phyloP scores from a whole-genome alignment of 2,329 filamentous ascomycete species.

The Sporothrix mexicana region DNA sequence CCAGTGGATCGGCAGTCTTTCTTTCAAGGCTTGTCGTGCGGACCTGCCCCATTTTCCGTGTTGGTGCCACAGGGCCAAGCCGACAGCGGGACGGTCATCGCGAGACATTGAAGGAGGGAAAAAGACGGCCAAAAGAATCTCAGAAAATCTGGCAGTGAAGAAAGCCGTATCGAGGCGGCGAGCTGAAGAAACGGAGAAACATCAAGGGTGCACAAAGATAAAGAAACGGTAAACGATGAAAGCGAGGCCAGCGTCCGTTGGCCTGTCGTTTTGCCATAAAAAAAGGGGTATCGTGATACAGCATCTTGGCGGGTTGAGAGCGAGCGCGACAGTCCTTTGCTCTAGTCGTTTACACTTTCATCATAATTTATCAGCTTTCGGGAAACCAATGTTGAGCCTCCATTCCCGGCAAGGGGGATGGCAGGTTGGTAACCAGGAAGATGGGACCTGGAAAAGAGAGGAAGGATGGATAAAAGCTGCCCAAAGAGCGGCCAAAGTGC shows the following conservation, averaged over 20 bases:
- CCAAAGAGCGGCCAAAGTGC: neutral
- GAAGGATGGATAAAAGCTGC: neutral
- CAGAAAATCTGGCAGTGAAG: neutral
- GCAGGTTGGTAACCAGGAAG: too few relatives aligned
- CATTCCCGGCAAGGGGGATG: neutral
- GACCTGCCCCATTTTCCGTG: neutral
- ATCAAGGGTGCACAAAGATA: neutral
- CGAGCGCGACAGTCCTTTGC: too few relatives aligned
- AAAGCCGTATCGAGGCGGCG: neutral
- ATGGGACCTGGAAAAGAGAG: too few relatives aligned
- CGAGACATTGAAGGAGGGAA: neutral
- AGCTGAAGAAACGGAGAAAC: slow-evolving; percentile 5
- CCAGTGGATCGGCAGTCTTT: neutral
- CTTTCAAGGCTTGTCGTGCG: neutral
- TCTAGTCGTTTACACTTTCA: too few relatives aligned
- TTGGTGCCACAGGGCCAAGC: neutral
- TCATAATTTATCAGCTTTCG: too few relatives aligned
- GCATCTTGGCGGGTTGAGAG: neutral
- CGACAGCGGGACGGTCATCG: neutral
- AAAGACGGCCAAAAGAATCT: too few relatives aligned
- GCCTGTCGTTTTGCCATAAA: neutral
- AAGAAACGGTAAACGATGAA: neutral
- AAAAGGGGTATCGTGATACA: slow-evolving; percentile 15
- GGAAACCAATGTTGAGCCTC: slow-evolving; percentile 13
- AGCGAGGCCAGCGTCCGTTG: neutral